Evolutionary conservation across 331 rosid genomes (phyloP).

Genomic region (Quercus phellos): DNA sequence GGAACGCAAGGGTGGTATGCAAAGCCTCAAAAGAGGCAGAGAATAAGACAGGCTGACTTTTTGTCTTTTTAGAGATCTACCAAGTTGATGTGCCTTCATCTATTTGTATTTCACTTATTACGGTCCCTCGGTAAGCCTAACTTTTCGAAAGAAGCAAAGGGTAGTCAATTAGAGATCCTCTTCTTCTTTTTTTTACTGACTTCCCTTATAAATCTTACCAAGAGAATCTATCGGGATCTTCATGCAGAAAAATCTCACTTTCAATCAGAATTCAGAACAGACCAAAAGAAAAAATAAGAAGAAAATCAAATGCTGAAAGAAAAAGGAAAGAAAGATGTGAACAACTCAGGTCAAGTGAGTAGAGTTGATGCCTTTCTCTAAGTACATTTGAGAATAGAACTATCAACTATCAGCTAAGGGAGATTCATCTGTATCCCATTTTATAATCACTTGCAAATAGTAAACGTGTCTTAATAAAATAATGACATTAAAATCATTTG

Average conservation of each 20-base stretch:
- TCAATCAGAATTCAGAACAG: no score
- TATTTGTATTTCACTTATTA: constrained; percentile 33
- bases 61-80: constrained; percentile 25
- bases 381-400: constrained; percentile 2
- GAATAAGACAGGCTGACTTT: constrained; percentile 37
- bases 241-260: not conserved
- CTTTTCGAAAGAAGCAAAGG: constrained; percentile 23
- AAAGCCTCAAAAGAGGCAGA: constrained; percentile 17
- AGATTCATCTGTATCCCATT: not conserved
- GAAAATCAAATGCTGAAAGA: not conserved
- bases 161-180: not conserved
- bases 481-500: not conserved
- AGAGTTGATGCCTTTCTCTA: not conserved
- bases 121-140: constrained; percentile 23
- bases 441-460: not conserved
- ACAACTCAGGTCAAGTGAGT: no score
- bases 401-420: no score
- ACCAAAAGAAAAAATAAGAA: not conserved
- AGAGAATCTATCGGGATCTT: not conserved
- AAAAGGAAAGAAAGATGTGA: not conserved
- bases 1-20: constrained; percentile 10
- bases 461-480: not conserved
- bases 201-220: not conserved
- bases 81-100: constrained; percentile 27
- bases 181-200: not conserved